Percentiles rank a stretch among this genome's conserved stretches.
Evolutionary conservation across 257 asterid species (phyloP).

Genomic region (Capsicum chinense): DNA sequence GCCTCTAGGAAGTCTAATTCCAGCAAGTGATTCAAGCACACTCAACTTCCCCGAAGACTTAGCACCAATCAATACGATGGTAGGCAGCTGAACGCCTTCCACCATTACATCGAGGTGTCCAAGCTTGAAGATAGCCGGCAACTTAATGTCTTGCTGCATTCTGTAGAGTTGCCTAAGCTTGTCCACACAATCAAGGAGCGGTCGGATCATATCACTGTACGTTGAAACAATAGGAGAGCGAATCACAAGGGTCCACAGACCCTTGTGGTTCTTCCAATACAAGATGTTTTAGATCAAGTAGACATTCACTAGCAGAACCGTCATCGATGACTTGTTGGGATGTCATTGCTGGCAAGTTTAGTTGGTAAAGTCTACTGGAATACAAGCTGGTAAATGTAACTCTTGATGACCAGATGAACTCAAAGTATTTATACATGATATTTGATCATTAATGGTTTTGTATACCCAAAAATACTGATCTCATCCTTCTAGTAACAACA

Average conservation of each 20-base stretch:
- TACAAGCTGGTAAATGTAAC: background rate
- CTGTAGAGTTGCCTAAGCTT: background rate
- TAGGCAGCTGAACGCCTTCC: background rate
- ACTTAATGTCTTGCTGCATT: background rate
- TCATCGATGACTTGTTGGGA: background rate
- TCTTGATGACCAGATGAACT: background rate
- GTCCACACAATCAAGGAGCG: slow-evolving; percentile 48
- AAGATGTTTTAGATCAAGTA: background rate
- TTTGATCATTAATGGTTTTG: background rate
- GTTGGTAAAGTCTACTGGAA: too few species aligned
- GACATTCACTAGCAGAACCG: background rate
- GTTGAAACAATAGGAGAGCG: slow-evolving; percentile 42
- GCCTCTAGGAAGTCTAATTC: background rate
- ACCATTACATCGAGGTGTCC: background rate
- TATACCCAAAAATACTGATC: too few species aligned
- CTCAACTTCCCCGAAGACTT: background rate
- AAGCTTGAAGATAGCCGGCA: background rate
- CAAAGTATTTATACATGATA: background rate
- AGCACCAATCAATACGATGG: background rate
- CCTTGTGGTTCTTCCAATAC: background rate
- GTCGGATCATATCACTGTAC: slow-evolving; percentile 30
- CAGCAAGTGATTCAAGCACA: background rate
- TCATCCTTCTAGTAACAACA: too few species aligned
- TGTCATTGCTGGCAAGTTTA: background rate
- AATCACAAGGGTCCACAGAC: background rate